phyloP scores from a whole-genome alignment of 768 basidiomycete genomes.

The Phlebiopsis gigantea region DNA sequence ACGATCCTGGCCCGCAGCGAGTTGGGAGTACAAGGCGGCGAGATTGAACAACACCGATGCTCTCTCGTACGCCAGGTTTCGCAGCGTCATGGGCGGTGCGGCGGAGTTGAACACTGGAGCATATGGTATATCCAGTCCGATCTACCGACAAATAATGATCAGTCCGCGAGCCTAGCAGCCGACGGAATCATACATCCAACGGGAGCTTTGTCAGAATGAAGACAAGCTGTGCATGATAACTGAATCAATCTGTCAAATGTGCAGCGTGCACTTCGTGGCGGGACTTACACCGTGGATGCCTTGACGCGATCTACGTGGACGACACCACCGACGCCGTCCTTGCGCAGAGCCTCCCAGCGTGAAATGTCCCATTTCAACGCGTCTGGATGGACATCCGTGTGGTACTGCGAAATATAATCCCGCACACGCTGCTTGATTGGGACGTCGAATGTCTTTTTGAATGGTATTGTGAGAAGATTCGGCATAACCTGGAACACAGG shows the following conservation, averaged over 20 bases:
- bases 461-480: slow-evolving; percentile 70
- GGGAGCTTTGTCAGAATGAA: slow-evolving; percentile 85
- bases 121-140: slow-evolving; percentile 68
- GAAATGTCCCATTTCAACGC: slow-evolving; percentile 76
- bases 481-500: slow-evolving; percentile 44
- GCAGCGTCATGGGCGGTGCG: slow-evolving; percentile 54
- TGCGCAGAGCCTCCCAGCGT: slow-evolving; percentile 63
- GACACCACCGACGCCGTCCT: slow-evolving; percentile 42
- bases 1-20: slow-evolving; percentile 69
- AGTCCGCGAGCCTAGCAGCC: neutral
- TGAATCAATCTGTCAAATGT: slow-evolving; percentile 26
- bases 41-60: slow-evolving; percentile 80
- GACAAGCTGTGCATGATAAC: slow-evolving; percentile 88
- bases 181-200: slow-evolving; percentile 49
- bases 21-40: slow-evolving; percentile 77
- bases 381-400: slow-evolving; percentile 75
- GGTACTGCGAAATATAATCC: slow-evolving; percentile 56
- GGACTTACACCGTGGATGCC: slow-evolving; percentile 51
- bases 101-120: slow-evolving; percentile 61
- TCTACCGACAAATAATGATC: slow-evolving; percentile 35
- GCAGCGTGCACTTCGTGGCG: neutral
- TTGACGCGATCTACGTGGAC: slow-evolving; percentile 55
- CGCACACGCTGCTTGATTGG: slow-evolving; percentile 51
- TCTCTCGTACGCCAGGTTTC: slow-evolving; percentile 79
- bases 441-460: slow-evolving; percentile 61